These are phyloP conservation scores for Alternaria incomplexa DNA, from an alignment of 2,329 filamentous ascomycete species.

Conservation along the genomic window DNA sequence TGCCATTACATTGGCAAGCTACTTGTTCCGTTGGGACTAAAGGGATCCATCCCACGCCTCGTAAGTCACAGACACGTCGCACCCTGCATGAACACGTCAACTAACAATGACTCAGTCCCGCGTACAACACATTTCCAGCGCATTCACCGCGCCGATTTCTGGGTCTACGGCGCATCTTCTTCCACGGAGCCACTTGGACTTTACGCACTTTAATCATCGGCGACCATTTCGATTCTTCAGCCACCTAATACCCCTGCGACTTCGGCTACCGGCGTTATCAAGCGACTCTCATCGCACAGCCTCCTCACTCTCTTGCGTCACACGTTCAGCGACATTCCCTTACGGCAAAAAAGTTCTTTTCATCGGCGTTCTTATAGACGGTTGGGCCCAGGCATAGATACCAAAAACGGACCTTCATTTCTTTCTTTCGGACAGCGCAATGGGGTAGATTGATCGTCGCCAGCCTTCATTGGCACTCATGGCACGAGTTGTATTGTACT, in stretches of 20 bases:
- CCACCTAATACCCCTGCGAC: constrained; percentile 48
- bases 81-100: constrained; percentile 37
- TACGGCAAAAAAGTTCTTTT: constrained; percentile 45
- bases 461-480: constrained; percentile 41
- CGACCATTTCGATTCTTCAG: constrained; percentile 40
- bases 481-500: constrained; percentile 42
- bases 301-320: constrained; percentile 28
- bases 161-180: constrained; percentile 24
- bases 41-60: constrained; percentile 39
- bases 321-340: constrained; percentile 45
- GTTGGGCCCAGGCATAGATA: constrained; percentile 50
- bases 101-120: constrained; percentile 40
- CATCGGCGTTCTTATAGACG: constrained; percentile 49
- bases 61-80: constrained; percentile 40
- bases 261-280: constrained; percentile 29
- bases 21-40: constrained; percentile 38
- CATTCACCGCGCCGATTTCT: constrained; percentile 16
- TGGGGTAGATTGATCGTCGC: constrained; percentile 40
- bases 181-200: constrained; percentile 26
- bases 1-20: not conserved
- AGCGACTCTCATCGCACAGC: constrained; percentile 30
- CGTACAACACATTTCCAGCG: constrained; percentile 22
- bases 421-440: constrained; percentile 37
- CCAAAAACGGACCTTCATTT: constrained; percentile 45
- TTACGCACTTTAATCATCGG: constrained; percentile 47